Evolutionary conservation across 2,329 filamentous ascomycete species (phyloP), one percentile per base, ranked within the genome.

Genomic region (Emydomyces testavorans): DNA sequence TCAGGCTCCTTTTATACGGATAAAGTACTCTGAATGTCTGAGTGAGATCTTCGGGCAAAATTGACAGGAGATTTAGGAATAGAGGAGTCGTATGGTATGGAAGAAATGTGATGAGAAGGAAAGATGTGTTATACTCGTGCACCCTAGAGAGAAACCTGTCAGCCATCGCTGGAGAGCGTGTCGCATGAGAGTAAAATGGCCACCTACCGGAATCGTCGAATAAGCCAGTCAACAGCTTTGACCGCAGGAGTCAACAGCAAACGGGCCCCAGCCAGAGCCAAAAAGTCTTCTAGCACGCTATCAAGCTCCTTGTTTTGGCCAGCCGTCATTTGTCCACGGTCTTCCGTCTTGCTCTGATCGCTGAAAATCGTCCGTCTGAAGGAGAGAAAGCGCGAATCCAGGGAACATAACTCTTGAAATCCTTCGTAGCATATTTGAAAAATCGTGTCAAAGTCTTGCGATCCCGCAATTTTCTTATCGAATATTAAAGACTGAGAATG

Each of bases 401-500:
- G 74, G 56, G 81, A 79, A 66, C 92, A 96, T 50, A 98, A 73
- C 60, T 98, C 92, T 54, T 88, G 80, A 60, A 90, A 98, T 1
- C 89, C 92, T 60, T 94, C 85, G 56, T 80, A 74, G 62, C 90
- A 96, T 63, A 94, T 78, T 49, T 83, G 78, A 64, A 85, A 96
- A 50, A 98, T 76, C 3, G 82, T 85, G 61, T 94, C 85, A 65
- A 90, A 94, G 60, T 82, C 92, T 70, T 99, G 92, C 13, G 80
- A 81, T 4, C 84, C 82, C 43, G 92, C 92, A 57, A 90, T 75
- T 61, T 81, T 79, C 51, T 85, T 77, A 58, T 94, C 89, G 71
- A 94, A 98, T 51, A 99, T 85, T 52, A 99, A 72, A 46, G 92
- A 98, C 67, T 95, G 90, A 55, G 86, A 86, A 69, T 98, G 92